Conservation (phyloP, 768 basidiomycete genomes). For the Tubosaeta sp. region DNA sequence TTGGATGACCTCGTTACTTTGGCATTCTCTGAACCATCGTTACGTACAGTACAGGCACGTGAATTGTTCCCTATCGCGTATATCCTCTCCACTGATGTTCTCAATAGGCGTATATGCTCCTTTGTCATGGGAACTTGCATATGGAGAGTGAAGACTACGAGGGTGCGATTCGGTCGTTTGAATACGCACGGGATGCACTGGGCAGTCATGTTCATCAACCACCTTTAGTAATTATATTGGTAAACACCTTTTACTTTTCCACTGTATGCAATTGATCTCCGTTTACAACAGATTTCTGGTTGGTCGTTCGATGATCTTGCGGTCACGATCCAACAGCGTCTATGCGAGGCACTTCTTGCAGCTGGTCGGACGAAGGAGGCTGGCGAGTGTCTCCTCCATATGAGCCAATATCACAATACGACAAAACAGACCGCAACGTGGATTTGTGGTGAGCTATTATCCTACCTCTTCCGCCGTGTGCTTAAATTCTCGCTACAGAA, state of each 20-base stretch:
- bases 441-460: not conserved
- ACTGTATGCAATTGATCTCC: not conserved
- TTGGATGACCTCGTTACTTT: not conserved
- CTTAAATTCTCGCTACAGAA: not conserved
- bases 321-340: not conserved
- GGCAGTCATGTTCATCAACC: not conserved
- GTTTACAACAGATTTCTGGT: slow-evolving; percentile 4
- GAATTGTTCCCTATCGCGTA: not conserved
- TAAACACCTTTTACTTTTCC: not conserved
- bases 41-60: not conserved
- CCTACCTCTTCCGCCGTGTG: not conserved
- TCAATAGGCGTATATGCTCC: not conserved
- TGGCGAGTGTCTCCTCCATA: not conserved
- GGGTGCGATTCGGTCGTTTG: not conserved
- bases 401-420: not conserved
- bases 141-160: not conserved
- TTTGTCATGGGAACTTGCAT: not conserved
- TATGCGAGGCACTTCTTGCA: slow-evolving; percentile 4
- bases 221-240: not conserved
- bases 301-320: slow-evolving; percentile 5
- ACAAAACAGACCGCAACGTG: not conserved
- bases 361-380: not conserved
- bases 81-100: not conserved
- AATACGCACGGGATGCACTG: not conserved
- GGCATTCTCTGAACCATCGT: not conserved